Conservation (phyloP, 176 grass and related monocot genomes). For the Dendrocalamus sinicus region DNA sequence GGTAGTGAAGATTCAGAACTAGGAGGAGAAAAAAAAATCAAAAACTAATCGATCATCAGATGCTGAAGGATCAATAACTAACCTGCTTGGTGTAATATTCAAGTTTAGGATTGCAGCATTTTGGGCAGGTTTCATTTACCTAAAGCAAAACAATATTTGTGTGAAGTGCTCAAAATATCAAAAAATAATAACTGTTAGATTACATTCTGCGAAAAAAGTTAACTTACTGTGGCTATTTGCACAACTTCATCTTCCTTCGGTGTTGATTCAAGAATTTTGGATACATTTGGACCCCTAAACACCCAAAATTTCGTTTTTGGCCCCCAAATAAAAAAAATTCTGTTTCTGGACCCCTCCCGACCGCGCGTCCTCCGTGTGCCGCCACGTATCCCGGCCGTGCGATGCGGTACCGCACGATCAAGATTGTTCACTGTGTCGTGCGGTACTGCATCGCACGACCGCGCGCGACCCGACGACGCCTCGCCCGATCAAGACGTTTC, state of each 20-base stretch:
- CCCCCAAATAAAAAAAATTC: too few relatives aligned
- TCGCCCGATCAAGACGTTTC: too few relatives aligned
- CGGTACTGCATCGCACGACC: too few relatives aligned
- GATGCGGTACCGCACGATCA: too few relatives aligned
- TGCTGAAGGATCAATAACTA: slow-evolving; percentile 2
- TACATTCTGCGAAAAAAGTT: background rate
- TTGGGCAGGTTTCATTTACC: slow-evolving; percentile 51
- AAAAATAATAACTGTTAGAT: background rate
- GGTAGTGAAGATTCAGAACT: background rate
- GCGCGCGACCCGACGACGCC: too few relatives aligned
- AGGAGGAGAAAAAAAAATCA: background rate
- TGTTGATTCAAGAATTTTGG: slow-evolving; percentile 34
- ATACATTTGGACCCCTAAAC: too few relatives aligned
- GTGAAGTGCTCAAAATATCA: background rate
- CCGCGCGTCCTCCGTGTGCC: too few relatives aligned
- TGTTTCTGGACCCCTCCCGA: too few relatives aligned
- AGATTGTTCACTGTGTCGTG: too few relatives aligned
- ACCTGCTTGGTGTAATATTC: slow-evolving; percentile 79
- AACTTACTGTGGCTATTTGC: slow-evolving; percentile 60
- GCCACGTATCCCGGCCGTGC: too few relatives aligned
- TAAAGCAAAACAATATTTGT: slow-evolving; percentile 23
- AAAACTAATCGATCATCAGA: slow-evolving; percentile 1
- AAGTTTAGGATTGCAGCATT: slow-evolving; percentile 52
- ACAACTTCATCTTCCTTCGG: slow-evolving; percentile 40
- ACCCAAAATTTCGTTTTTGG: too few relatives aligned